phyloP scores from a whole-genome alignment of 768 basidiomycete species.

The Dendrothele bispora region DNA sequence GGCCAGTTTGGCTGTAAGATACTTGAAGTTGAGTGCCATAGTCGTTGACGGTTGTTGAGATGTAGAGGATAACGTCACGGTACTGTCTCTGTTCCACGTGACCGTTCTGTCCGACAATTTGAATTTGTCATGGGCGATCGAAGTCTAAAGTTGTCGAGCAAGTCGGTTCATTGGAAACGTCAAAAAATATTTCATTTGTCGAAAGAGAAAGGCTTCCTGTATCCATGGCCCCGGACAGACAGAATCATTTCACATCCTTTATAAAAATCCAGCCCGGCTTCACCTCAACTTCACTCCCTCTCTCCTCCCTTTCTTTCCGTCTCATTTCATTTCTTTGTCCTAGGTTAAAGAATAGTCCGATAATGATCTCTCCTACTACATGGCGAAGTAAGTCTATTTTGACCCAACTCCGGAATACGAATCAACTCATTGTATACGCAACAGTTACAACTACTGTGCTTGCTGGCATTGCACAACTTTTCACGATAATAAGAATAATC shows the following conservation, averaged over 20 bases:
- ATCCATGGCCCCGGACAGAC: neutral
- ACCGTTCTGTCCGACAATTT: neutral
- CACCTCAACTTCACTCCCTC: neutral
- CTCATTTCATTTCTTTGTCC: neutral
- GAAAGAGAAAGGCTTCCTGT: neutral
- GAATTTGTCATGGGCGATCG: neutral
- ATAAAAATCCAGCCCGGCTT: neutral
- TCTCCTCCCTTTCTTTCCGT: neutral
- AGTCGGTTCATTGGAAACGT: neutral
- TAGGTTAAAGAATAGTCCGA: neutral
- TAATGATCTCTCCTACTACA: neutral
- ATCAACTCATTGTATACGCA: neutral
- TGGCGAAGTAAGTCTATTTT: slow-evolving; percentile 4
- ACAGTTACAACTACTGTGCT: slow-evolving; percentile 8
- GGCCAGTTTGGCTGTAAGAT: slow-evolving; percentile 69
- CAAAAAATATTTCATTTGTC: neutral
- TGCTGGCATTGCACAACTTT: slow-evolving; percentile 4
- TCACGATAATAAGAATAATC: slow-evolving; percentile 2
- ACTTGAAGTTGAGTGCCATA: too few species aligned
- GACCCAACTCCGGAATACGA: neutral
- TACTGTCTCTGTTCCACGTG: neutral
- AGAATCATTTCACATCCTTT: neutral
- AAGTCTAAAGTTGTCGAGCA: neutral
- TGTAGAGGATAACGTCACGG: slow-evolving; percentile 30
- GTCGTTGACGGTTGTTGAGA: too few species aligned